Evolutionary conservation across 139 green algal genomes (phyloP).

Genomic region (Coelastrella sp.): DNA sequence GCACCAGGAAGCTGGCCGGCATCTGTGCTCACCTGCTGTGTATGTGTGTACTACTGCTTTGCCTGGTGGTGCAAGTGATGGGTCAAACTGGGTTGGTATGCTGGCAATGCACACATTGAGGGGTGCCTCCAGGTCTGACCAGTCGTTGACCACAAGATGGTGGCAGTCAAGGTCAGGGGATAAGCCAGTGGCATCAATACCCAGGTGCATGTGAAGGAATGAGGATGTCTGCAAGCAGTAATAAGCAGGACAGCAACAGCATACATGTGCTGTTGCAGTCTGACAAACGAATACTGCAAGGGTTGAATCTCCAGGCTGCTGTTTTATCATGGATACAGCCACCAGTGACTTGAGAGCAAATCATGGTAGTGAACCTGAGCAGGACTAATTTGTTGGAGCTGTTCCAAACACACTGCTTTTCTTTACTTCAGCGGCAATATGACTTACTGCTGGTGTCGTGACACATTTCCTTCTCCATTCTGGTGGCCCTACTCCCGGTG

Average conservation of each 20-base stretch:
- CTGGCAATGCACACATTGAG: conserved; percentile 79
- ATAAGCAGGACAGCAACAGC: background rate
- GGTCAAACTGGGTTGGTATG: conserved; percentile 83
- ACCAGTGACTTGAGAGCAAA: background rate
- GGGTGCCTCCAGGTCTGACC: conserved; percentile 63
- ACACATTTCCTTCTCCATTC: conserved; percentile 40
- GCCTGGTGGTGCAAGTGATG: conserved; percentile 71
- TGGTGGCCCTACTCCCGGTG: conserved; percentile 44
- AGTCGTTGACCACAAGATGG: conserved; percentile 88
- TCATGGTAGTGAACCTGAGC: background rate
- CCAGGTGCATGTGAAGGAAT: conserved; percentile 93
- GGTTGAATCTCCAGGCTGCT: no score
- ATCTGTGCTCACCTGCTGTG: conserved; percentile 12
- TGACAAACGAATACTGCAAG: no score
- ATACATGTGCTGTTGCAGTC: no score
- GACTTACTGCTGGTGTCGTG: conserved; percentile 50
- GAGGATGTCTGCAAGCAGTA: conserved; percentile 61
- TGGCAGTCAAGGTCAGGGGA: conserved; percentile 80
- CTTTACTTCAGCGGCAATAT: background rate
- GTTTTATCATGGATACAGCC: background rate
- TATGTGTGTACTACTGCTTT: conserved; percentile 73
- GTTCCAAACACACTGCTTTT: no score
- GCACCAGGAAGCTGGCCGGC: background rate
- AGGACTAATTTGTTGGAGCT: no score
- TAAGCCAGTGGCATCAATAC: conserved; percentile 84